Evolutionary conservation across 768 basidiomycete species (phyloP), one percentile per base, ranked within the genome.

Genomic region (Amanita phalloides): DNA sequence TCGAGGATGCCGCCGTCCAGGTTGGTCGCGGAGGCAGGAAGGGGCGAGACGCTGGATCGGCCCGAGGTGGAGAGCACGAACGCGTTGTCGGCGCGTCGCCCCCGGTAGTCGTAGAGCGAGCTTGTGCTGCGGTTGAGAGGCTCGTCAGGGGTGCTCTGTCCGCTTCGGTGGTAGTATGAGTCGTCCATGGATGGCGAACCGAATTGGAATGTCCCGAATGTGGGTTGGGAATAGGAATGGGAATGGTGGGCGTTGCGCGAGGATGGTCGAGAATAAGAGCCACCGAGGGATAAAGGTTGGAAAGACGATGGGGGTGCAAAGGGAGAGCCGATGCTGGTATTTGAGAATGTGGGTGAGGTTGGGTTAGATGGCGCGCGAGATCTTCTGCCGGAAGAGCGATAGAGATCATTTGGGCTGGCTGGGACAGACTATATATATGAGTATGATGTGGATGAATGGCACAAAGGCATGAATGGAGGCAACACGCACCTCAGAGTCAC

Each of bases 351-450:
- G 4, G 82, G 77, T 6, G 82, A 80, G 2, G 77, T 74, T 5
- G 88, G 86, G 56, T 86, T 87, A 20, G 89, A 90, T 1, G 86
- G 84, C 2, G 81, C 75, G 50, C 86, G 82, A 30, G 70, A 66
- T 10, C 82, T 79, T 44, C 74, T 78, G 48, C 73, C 67, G 10
- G 72, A 63, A 3, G 69, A 64, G 39, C 70, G 70, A 23, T 68
- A 67, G 61, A 72, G 83, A 3, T 72, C 57, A 36, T 65, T 64
- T 14, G 77, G 68, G 49, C 60, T 72, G 64, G 71, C 60, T 43
- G 72, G 63, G 47, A 67, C 63, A 26, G 69, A 74, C 71, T 68
- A 53, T 6, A 52, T 13, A 52, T 45, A 45, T 33, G 32, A n/a
- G 14, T 3, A 13, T 43, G 26, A 7, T 28, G 43, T n/a, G 43